Conservation (phyloP, 2,329 filamentous ascomycete species). For the Atkinsonella hypoxylon region DNA sequence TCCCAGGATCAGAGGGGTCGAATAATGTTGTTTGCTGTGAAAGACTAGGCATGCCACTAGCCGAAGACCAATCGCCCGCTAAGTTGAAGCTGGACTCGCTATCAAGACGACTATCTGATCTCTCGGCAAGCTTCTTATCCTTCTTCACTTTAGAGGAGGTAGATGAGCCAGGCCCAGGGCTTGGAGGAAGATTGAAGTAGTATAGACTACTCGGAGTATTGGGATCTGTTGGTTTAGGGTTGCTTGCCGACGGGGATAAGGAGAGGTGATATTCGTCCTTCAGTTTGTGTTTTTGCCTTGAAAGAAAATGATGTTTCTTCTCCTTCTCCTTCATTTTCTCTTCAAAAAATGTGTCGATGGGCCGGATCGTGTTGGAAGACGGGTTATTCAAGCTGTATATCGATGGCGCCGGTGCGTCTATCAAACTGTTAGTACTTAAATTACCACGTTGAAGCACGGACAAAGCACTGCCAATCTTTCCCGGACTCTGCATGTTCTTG, state of each 20-base stretch:
- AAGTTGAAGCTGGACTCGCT: constrained; percentile 34
- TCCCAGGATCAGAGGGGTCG: constrained; percentile 42
- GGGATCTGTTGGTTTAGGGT: constrained; percentile 64
- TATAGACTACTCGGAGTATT: constrained; percentile 65
- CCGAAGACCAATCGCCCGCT: constrained; percentile 38
- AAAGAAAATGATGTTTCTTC: constrained; percentile 70
- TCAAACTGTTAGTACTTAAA: constrained; percentile 59
- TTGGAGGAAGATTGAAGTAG: constrained; percentile 64
- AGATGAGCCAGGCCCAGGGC: constrained; percentile 51
- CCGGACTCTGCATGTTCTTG: constrained; percentile 59
- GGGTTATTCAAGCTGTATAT: constrained; percentile 67
- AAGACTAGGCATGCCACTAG: constrained; percentile 37
- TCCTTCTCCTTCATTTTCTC: constrained; percentile 45
- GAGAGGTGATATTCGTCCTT: constrained; percentile 64
- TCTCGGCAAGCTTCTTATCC: constrained; percentile 71
- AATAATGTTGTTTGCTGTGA: constrained; percentile 33
- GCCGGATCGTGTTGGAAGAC: constrained; percentile 65
- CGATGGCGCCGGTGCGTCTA: constrained; percentile 48
- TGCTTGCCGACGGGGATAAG: constrained; percentile 64
- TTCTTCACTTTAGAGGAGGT: constrained; percentile 75
- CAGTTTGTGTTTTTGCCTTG: constrained; percentile 66
- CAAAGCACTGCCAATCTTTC: constrained; percentile 55
- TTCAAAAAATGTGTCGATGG: constrained; percentile 38
- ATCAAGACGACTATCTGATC: constrained; percentile 38
- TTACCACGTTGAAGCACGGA: constrained; percentile 54